Percentiles rank a stretch among this genome's conserved stretches.
These are phyloP conservation scores for Ascochyta viciae-villosae DNA, from an alignment of 2,329 filamentous ascomycete genomes.

Conservation along the genomic window DNA sequence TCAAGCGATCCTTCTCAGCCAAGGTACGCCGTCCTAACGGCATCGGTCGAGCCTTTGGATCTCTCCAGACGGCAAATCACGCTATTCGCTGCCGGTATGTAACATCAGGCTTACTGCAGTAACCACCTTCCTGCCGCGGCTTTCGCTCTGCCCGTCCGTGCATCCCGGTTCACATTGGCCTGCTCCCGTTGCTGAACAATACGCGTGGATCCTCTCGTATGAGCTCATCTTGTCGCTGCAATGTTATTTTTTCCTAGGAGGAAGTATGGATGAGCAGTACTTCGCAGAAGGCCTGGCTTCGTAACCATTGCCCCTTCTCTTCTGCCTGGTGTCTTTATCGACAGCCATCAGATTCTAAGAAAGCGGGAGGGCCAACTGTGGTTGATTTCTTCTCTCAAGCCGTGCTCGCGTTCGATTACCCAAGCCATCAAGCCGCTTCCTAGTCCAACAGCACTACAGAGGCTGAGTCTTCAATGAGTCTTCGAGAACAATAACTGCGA, in stretches of 20 bases:
- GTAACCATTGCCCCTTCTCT: constrained; percentile 16
- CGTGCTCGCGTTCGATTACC: constrained; percentile 37
- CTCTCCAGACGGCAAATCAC: not conserved
- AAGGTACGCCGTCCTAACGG: constrained; percentile 22
- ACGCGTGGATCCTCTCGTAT: constrained; percentile 22
- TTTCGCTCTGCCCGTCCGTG: constrained; percentile 1
- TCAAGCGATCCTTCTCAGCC: constrained; percentile 14
- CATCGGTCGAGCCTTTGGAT: constrained; percentile 15
- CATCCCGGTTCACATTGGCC: constrained; percentile 17
- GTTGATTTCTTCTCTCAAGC: constrained; percentile 30
- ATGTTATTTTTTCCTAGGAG: constrained; percentile 29
- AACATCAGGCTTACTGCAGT: constrained; percentile 3
- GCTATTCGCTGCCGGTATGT: constrained; percentile 5
- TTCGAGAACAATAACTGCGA: not conserved
- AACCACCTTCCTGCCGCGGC: constrained; percentile 13
- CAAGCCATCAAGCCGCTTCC: constrained; percentile 35
- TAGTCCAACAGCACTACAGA: constrained; percentile 37
- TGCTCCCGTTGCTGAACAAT: constrained; percentile 26
- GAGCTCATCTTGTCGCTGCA: constrained; percentile 19
- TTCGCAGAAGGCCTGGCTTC: constrained; percentile 27
- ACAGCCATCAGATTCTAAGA: constrained; percentile 30
- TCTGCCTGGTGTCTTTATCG: constrained; percentile 26
- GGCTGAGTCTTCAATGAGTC: constrained; percentile 1
- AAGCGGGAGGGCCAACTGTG: constrained; percentile 27
- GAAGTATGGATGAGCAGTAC: constrained; percentile 30